These are phyloP conservation scores for Calophaca sinica DNA, from an alignment of 306 rosid genomes.

Conservation along the genomic window DNA sequence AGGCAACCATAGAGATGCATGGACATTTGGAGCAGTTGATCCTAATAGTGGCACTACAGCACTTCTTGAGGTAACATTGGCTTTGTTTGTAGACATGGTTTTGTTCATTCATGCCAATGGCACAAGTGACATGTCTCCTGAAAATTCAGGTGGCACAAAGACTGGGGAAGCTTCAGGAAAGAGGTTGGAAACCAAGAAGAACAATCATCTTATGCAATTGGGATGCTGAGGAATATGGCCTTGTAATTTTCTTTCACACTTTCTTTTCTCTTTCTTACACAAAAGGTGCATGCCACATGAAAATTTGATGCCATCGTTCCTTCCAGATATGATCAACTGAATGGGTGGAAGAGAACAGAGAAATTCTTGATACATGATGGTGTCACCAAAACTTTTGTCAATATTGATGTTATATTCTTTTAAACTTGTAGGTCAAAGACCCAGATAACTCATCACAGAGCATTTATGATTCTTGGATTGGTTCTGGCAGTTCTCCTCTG, in stretches of 20 bases:
- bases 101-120: not conserved
- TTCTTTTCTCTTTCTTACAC: not conserved
- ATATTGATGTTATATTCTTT: constrained; percentile 5
- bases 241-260: constrained; percentile 53
- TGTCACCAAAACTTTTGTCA: constrained; percentile 5
- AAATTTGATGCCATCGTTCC: constrained; percentile 23
- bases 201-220: constrained; percentile 77
- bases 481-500: constrained; percentile 53
- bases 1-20: constrained; percentile 84
- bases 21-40: constrained; percentile 92
- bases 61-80: constrained; percentile 64
- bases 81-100: not conserved
- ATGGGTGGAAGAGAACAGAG: constrained; percentile 85
- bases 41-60: constrained; percentile 86
- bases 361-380: too few relatives aligned
- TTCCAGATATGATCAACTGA: constrained; percentile 79
- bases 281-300: not conserved
- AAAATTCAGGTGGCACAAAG: constrained; percentile 64
- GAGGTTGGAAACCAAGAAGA: constrained; percentile 80
- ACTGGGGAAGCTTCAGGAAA: constrained; percentile 64
- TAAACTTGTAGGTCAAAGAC: constrained; percentile 60
- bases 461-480: constrained; percentile 67
- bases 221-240: constrained; percentile 89
- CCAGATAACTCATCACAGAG: constrained; percentile 76
- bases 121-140: constrained; percentile 21